Evolutionary conservation across 2,329 filamentous ascomycete species (phyloP), one percentile per base, ranked within the genome.

Genomic region (Purpureocillium takamizusanense): DNA sequence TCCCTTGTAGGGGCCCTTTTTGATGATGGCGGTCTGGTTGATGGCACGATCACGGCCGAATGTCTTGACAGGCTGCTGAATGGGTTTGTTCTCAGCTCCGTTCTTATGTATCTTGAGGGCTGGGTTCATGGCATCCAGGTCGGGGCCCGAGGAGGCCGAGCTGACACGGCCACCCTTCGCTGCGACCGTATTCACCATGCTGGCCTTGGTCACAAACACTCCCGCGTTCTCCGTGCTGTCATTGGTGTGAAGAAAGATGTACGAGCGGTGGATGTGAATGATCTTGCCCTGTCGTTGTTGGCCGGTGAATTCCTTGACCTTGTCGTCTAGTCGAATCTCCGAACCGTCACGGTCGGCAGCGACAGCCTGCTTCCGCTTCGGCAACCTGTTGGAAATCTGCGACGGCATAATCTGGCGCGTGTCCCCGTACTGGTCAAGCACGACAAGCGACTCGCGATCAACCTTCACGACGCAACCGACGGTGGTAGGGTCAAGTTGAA

Each of bases 381-480:
- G 84, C 33, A 97, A 73, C 58, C 88, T 89, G 62, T 92, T 92
- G 18, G 87, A 81, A 46, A 98, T 88, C 56, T 94, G 88, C 1
- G 90, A 94, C 14, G 89, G 89, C 58, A 95, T 79, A 3, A 94
- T 71, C 46, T 84, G 85, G 43, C 87, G 81, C 13, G 79, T 76
- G 44, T 87, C 83, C 44, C 87, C 86, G 46, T 92, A 85, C 57
- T 98, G 92, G 53, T 98, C 90, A 10, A 98, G 67, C 1, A 95
- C 83, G 18, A 85, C 82, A 39, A 98, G 67, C 1, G 87, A 90
- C 61, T 98, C 92, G 38, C 89, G 83, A 54, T 98, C 92, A 34
- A 97, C 87, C 62, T 95, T 94, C 63, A 95, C 82, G 43, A 98
- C 81, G 56, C 87, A 94, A 41, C 83, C 92, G 17, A 97, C 90